Conservation (phyloP, 2,329 filamentous ascomycete species). For the Beauveria asiatica region DNA sequence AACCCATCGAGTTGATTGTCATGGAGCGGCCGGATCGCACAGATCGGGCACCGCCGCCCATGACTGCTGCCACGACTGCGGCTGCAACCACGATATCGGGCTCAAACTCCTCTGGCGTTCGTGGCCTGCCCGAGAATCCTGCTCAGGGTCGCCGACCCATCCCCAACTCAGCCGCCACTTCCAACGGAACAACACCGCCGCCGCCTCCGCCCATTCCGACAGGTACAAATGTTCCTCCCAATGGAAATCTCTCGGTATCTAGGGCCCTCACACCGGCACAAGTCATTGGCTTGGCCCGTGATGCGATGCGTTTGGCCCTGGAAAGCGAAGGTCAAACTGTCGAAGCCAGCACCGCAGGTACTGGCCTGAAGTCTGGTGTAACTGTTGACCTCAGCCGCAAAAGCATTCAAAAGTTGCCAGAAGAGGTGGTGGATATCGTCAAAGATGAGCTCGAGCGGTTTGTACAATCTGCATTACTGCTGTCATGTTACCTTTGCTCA, state of each 20-base stretch:
- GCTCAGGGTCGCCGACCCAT: slow-evolving; percentile 30
- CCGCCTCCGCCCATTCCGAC: slow-evolving; percentile 39
- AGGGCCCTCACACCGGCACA: slow-evolving; percentile 50
- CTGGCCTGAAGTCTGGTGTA: slow-evolving; percentile 57
- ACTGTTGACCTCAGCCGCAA: slow-evolving; percentile 73
- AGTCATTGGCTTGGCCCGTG: slow-evolving; percentile 56
- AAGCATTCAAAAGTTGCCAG: slow-evolving; percentile 61
- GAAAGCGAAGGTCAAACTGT: slow-evolving; percentile 58
- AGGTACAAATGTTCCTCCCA: slow-evolving; percentile 38
- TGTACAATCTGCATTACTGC: slow-evolving; percentile 17
- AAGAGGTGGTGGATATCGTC: slow-evolving; percentile 67
- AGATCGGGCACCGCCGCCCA: slow-evolving; percentile 4
- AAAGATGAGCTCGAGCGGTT: slow-evolving; percentile 67
- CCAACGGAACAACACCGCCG: slow-evolving; percentile 32
- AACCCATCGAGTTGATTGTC: slow-evolving; percentile 12
- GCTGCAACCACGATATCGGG: neutral
- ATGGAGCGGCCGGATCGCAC: slow-evolving; percentile 26
- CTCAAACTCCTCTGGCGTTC: slow-evolving; percentile 3
- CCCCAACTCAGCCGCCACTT: slow-evolving; percentile 29
- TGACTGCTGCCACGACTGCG: slow-evolving; percentile 14
- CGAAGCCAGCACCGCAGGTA: slow-evolving; percentile 48
- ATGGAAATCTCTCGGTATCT: slow-evolving; percentile 40
- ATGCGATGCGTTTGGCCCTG: slow-evolving; percentile 59
- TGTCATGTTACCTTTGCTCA: slow-evolving; percentile 7
- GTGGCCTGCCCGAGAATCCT: slow-evolving; percentile 34